Evolutionary conservation across 2,329 filamentous ascomycete genomes (phyloP).

Genomic region (Sporothrix humicola): DNA sequence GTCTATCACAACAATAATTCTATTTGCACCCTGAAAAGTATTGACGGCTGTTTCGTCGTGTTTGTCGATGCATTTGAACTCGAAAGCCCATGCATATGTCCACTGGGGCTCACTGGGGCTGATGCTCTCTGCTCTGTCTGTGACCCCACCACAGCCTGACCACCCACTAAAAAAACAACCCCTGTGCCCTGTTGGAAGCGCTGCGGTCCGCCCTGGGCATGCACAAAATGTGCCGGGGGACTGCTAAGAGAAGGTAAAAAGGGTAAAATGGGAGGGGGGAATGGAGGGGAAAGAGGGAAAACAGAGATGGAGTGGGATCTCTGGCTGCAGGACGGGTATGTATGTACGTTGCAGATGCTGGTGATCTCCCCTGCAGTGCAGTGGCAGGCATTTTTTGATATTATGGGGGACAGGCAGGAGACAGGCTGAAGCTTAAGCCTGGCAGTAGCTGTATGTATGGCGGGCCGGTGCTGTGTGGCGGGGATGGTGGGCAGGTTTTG

Average conservation of each 20-base stretch:
- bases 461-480: slow-evolving; percentile 25
- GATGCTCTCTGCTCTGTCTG: neutral
- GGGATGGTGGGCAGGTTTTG: slow-evolving; percentile 4
- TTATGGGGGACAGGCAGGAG: neutral
- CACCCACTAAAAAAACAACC: neutral
- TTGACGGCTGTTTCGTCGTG: neutral
- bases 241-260: neutral
- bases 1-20: neutral
- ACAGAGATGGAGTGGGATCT: neutral
- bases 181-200: slow-evolving; percentile 10
- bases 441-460: slow-evolving; percentile 28
- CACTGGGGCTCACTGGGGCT: slow-evolving; percentile 6
- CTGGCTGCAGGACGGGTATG: slow-evolving; percentile 33
- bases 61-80: no score
- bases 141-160: no score
- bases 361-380: slow-evolving; percentile 31
- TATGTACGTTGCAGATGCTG: slow-evolving; percentile 31
- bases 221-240: slow-evolving; percentile 3
- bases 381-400: neutral
- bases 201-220: slow-evolving; percentile 21
- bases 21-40: neutral
- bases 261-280: neutral
- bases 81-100: neutral
- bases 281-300: neutral
- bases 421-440: neutral